These are phyloP conservation scores for Phytophthora fragariaefolia DNA, from an alignment of 352 stramenopile genomes.

Conservation along the genomic window DNA sequence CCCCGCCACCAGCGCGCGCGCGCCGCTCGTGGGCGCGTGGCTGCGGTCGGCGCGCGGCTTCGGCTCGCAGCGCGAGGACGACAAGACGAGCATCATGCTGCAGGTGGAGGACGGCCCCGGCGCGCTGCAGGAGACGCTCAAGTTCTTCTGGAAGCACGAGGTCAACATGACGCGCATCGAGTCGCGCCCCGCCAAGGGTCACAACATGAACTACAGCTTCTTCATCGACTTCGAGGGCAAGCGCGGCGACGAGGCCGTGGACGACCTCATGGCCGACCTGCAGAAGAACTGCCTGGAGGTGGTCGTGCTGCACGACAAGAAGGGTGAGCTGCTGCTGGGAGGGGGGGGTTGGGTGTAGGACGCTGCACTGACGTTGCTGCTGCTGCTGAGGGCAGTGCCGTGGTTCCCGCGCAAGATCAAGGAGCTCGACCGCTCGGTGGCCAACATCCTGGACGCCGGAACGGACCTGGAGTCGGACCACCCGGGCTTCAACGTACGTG, in stretches of 20 bases:
- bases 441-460: constrained; percentile 94
- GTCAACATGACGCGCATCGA: constrained; percentile 98
- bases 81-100: constrained; percentile 83
- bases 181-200: constrained; percentile 89
- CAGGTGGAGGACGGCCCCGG: constrained; percentile 82
- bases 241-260: constrained; percentile 75
- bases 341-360: neutral
- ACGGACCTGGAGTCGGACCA: constrained; percentile 94
- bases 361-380: constrained; percentile 1
- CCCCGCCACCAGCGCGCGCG: constrained; percentile 8
- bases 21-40: constrained; percentile 9
- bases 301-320: constrained; percentile 94
- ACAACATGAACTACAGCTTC: constrained; percentile 92
- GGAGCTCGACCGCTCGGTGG: constrained; percentile 78
- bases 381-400: constrained; percentile 49
- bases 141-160: constrained; percentile 98
- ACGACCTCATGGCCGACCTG: constrained; percentile 90
- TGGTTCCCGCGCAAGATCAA: constrained; percentile 90
- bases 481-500: constrained; percentile 92
- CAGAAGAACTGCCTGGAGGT: constrained; percentile 89
- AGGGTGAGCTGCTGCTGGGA: constrained; percentile 51
- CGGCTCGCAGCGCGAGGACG: constrained; percentile 44
- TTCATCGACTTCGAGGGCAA: constrained; percentile 94
- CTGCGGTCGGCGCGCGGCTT: constrained; percentile 23
- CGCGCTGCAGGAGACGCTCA: constrained; percentile 94